Conservation (phyloP, 2,329 filamentous ascomycete genomes). For the Diaporthe citriasiana region DNA sequence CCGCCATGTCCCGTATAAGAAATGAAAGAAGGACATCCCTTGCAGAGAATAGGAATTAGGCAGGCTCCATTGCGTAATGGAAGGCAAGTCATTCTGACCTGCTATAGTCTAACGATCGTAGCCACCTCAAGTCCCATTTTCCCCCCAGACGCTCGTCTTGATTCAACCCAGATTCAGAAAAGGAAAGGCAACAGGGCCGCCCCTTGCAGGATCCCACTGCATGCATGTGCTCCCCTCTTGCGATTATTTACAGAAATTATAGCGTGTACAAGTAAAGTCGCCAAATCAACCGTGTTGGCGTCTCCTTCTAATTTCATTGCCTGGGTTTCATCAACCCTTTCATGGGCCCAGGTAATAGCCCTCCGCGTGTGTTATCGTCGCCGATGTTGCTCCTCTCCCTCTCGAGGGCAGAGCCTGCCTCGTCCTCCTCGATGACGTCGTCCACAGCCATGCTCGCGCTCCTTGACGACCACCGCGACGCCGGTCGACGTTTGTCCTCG, state of each 20-base stretch:
- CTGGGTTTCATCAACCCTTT: slow-evolving; percentile 16
- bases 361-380: slow-evolving; percentile 29
- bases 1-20: background rate
- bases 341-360: background rate
- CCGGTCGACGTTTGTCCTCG: slow-evolving; percentile 44
- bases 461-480: slow-evolving; percentile 40
- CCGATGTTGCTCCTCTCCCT: slow-evolving; percentile 5
- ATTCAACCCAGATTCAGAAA: slow-evolving; percentile 11
- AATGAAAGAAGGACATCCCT: background rate
- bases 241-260: slow-evolving; percentile 5
- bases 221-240: background rate
- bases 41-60: slow-evolving; percentile 22
- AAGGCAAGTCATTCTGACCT: slow-evolving; percentile 19
- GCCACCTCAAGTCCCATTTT: slow-evolving; percentile 13
- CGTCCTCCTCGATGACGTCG: slow-evolving; percentile 45
- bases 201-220: background rate
- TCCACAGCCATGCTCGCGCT: slow-evolving; percentile 43
- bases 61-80: slow-evolving; percentile 27
- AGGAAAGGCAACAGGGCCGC: background rate
- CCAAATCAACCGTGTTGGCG: background rate
- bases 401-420: slow-evolving; percentile 23
- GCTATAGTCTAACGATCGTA: slow-evolving; percentile 28
- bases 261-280: background rate
- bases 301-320: background rate
- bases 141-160: slow-evolving; percentile 17